phyloP scores from a whole-genome alignment of 306 rosid genomes.

The Purshia tridentata region DNA sequence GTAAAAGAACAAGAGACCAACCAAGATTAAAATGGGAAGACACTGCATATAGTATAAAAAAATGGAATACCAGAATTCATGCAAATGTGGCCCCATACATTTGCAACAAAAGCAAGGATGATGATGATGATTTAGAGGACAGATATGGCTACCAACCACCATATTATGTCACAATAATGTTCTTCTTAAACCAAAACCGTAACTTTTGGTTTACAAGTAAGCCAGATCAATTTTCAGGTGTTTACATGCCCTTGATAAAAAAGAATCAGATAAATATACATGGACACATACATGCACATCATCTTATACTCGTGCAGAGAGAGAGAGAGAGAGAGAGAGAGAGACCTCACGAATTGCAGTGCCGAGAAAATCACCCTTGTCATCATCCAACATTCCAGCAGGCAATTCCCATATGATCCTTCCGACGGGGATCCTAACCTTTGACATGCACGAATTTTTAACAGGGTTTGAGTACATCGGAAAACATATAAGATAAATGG shows the following conservation, averaged over 20 bases:
- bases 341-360: constrained; percentile 93
- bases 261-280: neutral
- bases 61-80: neutral
- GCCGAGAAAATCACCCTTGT: constrained; percentile 77
- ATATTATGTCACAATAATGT: neutral
- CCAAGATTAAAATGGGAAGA: neutral
- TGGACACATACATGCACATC: neutral
- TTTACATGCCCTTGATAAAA: constrained; percentile 7
- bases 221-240: constrained; percentile 12
- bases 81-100: neutral
- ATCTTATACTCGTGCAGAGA: constrained; percentile 1
- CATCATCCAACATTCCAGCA: constrained; percentile 91
- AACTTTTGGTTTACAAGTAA: constrained; percentile 1
- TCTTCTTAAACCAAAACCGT: neutral
- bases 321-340: constrained; percentile 23
- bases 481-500: neutral
- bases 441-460: constrained; percentile 29
- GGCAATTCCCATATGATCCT: constrained; percentile 83
- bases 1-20: neutral
- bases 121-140: neutral
- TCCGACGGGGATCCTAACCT: constrained; percentile 92
- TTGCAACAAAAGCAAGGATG: neutral
- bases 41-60: neutral
- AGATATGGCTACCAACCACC: neutral
- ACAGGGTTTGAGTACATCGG: constrained; percentile 7